Conservation (phyloP, 192 early-diverging fungal genomes). For the Chytriomyces sp. region DNA sequence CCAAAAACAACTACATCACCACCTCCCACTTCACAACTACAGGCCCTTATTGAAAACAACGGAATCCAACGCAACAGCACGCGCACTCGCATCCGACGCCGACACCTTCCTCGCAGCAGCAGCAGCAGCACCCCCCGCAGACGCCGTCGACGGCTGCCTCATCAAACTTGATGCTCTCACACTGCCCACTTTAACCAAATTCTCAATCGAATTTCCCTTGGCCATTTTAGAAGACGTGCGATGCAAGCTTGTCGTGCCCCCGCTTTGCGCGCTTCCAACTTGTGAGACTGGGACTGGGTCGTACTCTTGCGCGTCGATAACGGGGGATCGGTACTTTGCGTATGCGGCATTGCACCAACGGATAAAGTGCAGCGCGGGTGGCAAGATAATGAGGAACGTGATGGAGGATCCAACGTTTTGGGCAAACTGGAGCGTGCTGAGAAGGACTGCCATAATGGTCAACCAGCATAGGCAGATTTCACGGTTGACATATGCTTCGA, state of each 20-base stretch:
- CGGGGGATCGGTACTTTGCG: neutral
- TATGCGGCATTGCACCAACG: conserved; percentile 14
- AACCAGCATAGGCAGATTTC: conserved; percentile 22
- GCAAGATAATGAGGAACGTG: neutral
- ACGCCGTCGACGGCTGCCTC: no score
- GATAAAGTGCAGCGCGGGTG: conserved; percentile 5
- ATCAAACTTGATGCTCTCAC: no score
- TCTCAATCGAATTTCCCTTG: conserved; percentile 23
- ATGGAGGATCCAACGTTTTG: neutral
- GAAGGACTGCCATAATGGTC: conserved; percentile 14
- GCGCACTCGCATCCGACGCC: no score
- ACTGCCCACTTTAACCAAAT: conserved; percentile 4
- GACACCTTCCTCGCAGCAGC: no score
- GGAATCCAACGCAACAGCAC: no score
- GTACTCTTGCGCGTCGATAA: neutral
- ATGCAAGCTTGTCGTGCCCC: neutral
- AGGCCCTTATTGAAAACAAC: no score
- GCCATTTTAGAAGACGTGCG: neutral
- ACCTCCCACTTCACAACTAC: no score
- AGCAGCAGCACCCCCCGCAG: no score
- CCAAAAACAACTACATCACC: no score
- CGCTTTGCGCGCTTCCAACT: conserved; percentile 17
- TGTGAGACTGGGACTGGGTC: neutral
- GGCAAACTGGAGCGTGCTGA: conserved; percentile 7
- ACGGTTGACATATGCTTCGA: conserved; percentile 32